phyloP scores from a whole-genome alignment of 2,329 filamentous ascomycete genomes.

The Xylaria sp. region DNA sequence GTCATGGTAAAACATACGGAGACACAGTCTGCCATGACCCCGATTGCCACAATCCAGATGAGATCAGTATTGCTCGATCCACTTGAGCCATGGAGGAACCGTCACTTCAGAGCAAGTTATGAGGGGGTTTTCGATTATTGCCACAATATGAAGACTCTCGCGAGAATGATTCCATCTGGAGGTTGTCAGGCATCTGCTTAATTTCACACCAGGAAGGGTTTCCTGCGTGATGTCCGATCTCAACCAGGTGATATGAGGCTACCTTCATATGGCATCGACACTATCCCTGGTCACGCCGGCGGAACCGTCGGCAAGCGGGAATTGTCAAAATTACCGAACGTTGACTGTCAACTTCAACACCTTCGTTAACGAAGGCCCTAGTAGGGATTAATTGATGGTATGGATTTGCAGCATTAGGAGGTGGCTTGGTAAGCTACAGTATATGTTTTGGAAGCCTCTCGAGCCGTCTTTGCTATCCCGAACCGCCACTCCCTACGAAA shows the following conservation, averaged over 20 bases:
- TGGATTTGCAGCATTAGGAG: neutral
- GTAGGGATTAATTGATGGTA: no score
- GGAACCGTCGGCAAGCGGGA: neutral
- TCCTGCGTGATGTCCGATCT: neutral
- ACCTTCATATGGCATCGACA: neutral
- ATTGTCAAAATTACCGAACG: neutral
- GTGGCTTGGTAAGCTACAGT: neutral
- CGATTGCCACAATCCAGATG: conserved; percentile 7
- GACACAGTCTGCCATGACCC: conserved; percentile 12
- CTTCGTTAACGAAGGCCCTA: no score
- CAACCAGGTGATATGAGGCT: neutral
- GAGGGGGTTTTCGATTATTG: neutral
- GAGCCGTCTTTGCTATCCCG: neutral
- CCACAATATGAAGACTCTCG: no score
- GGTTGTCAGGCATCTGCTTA: no score
- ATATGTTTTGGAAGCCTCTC: neutral
- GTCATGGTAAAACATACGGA: conserved; percentile 1
- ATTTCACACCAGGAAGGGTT: no score
- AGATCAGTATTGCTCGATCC: conserved; percentile 1
- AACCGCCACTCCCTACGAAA: neutral
- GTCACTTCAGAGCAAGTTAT: neutral
- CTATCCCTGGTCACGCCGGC: neutral
- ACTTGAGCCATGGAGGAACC: neutral
- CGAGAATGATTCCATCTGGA: no score
- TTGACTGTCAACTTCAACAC: no score